Conservation (phyloP, 2,329 filamentous ascomycete genomes). For the Blastomyces silverae region DNA sequence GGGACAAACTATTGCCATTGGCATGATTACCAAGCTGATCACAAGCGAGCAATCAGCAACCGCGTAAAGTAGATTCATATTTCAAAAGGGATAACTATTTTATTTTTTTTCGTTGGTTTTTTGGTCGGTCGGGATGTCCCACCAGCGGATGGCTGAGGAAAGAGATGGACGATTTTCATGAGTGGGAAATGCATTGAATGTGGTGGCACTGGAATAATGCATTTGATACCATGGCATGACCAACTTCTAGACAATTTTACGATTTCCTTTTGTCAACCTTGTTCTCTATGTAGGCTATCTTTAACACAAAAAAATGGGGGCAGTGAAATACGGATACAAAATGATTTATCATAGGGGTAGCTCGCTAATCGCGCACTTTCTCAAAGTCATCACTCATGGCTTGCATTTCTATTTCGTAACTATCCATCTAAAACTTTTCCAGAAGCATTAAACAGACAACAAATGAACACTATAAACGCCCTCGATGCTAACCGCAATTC, state of each 20-base stretch:
- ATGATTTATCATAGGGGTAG: neutral
- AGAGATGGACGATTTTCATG: conserved; percentile 7
- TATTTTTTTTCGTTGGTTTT: neutral
- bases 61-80: neutral
- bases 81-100: neutral
- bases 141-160: neutral
- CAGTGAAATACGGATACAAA: conserved; percentile 3
- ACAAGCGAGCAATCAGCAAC: conserved; percentile 30
- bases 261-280: conserved; percentile 4
- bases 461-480: conserved; percentile 2
- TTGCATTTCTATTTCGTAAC: conserved; percentile 10
- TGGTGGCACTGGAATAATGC: neutral
- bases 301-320: neutral
- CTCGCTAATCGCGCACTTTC: neutral
- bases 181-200: conserved; percentile 10
- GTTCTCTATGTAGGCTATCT: conserved; percentile 4
- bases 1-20: conserved; percentile 99
- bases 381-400: neutral
- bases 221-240: conserved; percentile 12
- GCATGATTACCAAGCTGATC: conserved; percentile 93
- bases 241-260: conserved; percentile 7
- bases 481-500: conserved; percentile 5
- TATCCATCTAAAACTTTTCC: neutral
- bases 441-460: neutral
- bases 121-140: neutral